Evolutionary conservation across 352 stramenopile genomes (phyloP).

Genomic region (Pythium brachiatum): DNA sequence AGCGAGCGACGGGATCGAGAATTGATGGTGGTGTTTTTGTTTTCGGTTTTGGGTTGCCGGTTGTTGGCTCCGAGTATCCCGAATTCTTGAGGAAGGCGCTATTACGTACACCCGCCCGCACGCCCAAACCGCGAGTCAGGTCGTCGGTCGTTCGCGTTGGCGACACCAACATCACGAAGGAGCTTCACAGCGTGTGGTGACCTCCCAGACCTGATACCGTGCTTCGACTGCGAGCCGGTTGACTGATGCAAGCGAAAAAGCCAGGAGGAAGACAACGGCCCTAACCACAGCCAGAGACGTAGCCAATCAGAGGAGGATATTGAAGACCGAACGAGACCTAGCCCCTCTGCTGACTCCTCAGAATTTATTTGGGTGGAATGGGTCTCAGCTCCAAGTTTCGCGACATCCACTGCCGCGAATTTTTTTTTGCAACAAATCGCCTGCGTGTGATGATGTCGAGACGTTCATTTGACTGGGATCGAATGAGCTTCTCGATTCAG

Average conservation of each 20-base stretch:
- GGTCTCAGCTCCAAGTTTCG: too few relatives aligned
- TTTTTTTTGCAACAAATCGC: too few relatives aligned
- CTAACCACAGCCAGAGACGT: not conserved
- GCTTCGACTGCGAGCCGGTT: not conserved
- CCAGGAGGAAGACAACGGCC: not conserved
- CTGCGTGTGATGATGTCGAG: too few relatives aligned
- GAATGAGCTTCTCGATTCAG: too few relatives aligned
- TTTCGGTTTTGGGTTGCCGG: too few relatives aligned
- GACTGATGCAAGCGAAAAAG: not conserved
- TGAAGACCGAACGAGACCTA: not conserved
- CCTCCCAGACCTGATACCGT: not conserved
- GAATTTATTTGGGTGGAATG: not conserved
- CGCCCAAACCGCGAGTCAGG: not conserved
- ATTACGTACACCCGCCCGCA: too few relatives aligned
- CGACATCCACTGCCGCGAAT: too few relatives aligned
- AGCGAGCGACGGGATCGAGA: not conserved
- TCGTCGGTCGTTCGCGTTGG: not conserved
- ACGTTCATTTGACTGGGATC: too few relatives aligned
- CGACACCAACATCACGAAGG: not conserved
- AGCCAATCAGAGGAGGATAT: constrained; percentile 6
- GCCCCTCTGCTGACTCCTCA: not conserved
- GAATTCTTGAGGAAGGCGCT: not conserved
- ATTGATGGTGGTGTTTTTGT: not conserved
- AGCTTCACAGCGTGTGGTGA: not conserved
- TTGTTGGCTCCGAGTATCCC: constrained; percentile 1